Evolutionary conservation across 148 eudicot species (phyloP).

Genomic region (Talinum fruticosum): DNA sequence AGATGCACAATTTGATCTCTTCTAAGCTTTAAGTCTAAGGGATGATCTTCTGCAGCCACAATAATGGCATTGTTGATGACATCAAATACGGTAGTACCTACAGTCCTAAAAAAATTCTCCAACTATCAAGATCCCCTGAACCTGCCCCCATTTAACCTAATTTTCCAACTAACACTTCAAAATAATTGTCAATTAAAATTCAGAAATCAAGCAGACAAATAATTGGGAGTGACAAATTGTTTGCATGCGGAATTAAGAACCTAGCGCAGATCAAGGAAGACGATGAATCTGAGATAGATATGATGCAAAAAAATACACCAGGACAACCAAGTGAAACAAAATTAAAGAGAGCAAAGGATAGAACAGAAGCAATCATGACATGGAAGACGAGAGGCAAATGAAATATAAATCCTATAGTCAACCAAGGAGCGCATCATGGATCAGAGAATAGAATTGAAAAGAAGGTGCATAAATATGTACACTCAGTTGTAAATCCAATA

Average conservation of each 20-base stretch:
- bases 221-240: neutral
- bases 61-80: constrained; percentile 12
- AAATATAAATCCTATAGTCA: too few species aligned
- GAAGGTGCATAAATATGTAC: too few species aligned
- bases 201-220: neutral
- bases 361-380: too few species aligned
- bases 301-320: neutral
- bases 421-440: too few species aligned
- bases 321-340: neutral
- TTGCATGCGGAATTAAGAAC: neutral
- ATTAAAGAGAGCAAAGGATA: too few species aligned
- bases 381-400: too few species aligned
- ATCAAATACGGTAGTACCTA: neutral
- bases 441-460: too few species aligned
- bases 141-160: neutral
- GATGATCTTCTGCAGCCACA: constrained; percentile 18
- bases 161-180: neutral
- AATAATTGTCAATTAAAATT: neutral
- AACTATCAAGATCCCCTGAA: constrained; percentile 14
- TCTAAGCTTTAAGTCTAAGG: constrained; percentile 9
- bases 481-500: too few species aligned
- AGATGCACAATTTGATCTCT: constrained; percentile 9
- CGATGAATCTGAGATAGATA: neutral
- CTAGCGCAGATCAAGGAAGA: neutral
- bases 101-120: constrained; percentile 15